Evolutionary conservation across 306 rosid species (phyloP), one percentile per base, ranked within the genome.

Genomic region (Gynostemma pentaphyllum): DNA sequence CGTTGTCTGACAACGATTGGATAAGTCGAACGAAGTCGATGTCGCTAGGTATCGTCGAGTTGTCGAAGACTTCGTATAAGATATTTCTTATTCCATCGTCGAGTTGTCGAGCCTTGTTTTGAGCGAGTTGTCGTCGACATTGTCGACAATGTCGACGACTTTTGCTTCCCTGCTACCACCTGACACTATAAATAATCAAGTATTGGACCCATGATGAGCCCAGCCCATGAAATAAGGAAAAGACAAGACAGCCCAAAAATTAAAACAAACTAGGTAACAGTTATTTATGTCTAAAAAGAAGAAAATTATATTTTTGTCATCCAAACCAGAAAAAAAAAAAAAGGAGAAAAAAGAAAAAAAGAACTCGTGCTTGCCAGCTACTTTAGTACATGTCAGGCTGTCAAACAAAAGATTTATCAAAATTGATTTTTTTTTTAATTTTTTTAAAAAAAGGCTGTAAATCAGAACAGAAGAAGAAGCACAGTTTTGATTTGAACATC

Each of bases 371-470:
- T 14, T 61, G 50, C 50, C 66, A 61, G 66, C 66, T 61, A 9
- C 34, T 23, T 61, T 15, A 41, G 66, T 41, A 40, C 66, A 61
- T 61, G 66, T 42, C 66, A 61, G 65, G 65, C 65, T 61, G 66
- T 24, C 66, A 61, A 60, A 12, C 47, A 19, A 7, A 13, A 39
- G 46, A 39, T 60, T 60, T 22, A n/a, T n/a, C n/a, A n/a, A n/a
- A n/a, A n/a, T n/a, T n/a, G n/a, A n/a, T n/a, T n/a, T n/a, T n/a
- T n/a, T n/a, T n/a, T n/a, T n/a, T n/a, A n/a, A n/a, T n/a, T n/a
- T n/a, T n/a, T n/a, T n/a, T n/a, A 13, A 13, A 59, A 22, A 37
- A 59, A 59, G 10, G 66, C 66, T 61, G 66, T 32, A 3, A 32
- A 32, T 39, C 53, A 34, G 5, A 42, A 61, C 66, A 61, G 23